These are phyloP conservation scores for Tuber melanosporum DNA, from an alignment of 495 filamentous ascomycete genomes.

Conservation along the genomic window DNA sequence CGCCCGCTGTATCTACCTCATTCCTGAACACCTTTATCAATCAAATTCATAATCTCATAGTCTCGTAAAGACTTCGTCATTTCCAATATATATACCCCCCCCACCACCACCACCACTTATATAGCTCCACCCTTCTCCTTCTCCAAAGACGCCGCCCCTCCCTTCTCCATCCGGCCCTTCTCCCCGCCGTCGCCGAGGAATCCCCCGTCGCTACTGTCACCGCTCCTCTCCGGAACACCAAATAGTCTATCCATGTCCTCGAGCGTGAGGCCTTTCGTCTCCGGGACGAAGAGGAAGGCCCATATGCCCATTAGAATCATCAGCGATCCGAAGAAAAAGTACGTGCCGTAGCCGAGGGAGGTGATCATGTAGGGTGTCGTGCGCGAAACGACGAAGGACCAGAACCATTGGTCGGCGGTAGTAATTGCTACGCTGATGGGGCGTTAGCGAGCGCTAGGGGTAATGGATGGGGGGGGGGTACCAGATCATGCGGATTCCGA, in stretches of 20 bases:
- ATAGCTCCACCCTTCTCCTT: neutral
- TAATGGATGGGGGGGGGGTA: neutral
- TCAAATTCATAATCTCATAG: neutral
- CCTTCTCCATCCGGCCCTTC: neutral
- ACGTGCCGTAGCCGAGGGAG: constrained; percentile 63
- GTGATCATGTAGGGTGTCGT: constrained; percentile 57
- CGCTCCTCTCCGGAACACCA: constrained; percentile 29
- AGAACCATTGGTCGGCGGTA: constrained; percentile 39
- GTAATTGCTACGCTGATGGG: constrained; percentile 32
- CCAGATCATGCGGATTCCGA: constrained; percentile 39
- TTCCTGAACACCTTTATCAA: neutral
- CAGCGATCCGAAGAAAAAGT: constrained; percentile 70
- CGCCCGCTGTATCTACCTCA: too few relatives aligned
- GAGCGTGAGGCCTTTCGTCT: constrained; percentile 51
- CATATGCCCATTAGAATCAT: constrained; percentile 63
- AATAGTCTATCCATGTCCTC: constrained; percentile 49
- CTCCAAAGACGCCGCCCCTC: neutral
- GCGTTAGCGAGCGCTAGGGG: neutral
- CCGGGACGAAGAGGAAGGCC: constrained; percentile 51
- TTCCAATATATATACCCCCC: neutral
- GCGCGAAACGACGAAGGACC: constrained; percentile 38
- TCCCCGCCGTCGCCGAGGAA: neutral
- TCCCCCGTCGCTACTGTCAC: neutral
- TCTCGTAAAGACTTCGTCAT: neutral
- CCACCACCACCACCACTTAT: neutral